Conservation (phyloP, 306 rosid species). For the Vigna nakashimae region DNA sequence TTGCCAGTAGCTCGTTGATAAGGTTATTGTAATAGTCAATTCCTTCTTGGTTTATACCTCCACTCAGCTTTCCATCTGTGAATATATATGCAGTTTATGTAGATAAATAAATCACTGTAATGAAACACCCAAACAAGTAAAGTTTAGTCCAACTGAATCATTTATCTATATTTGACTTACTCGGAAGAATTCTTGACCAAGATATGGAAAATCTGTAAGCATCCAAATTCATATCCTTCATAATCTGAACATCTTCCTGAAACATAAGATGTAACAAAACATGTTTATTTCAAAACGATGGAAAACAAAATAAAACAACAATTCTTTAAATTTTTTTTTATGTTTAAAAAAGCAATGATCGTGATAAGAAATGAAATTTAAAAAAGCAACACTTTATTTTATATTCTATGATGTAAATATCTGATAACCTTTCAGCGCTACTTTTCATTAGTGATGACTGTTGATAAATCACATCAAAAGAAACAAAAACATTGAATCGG, state of each 20-base stretch:
- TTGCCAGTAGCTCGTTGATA: conserved; percentile 56
- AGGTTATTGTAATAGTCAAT: conserved; percentile 63
- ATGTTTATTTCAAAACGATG: not conserved
- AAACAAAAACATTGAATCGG: not conserved
- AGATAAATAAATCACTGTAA: not conserved
- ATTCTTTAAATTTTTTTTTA: not conserved
- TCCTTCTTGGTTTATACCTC: conserved; percentile 66
- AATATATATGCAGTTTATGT: not conserved
- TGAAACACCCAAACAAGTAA: not conserved
- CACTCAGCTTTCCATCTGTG: conserved; percentile 59
- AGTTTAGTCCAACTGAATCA: not conserved
- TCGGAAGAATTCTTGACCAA: conserved; percentile 73
- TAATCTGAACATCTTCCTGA: conserved; percentile 67
- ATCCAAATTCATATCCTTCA: conserved; percentile 66
- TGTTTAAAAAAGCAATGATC: too few species aligned
- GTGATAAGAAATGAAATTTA: too few species aligned
- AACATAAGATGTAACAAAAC: not conserved
- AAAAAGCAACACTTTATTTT: not conserved
- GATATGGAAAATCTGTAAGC: conserved; percentile 74
- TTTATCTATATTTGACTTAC: conserved; percentile 41
- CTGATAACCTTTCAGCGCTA: not conserved
- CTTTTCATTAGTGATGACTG: not conserved
- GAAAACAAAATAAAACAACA: not conserved
- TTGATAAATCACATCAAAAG: not conserved
- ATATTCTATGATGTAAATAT: not conserved